These are phyloP conservation scores for Blepharisma stoltei DNA, from an alignment of 73 alveolate genomes.

Conservation along the genomic window DNA sequence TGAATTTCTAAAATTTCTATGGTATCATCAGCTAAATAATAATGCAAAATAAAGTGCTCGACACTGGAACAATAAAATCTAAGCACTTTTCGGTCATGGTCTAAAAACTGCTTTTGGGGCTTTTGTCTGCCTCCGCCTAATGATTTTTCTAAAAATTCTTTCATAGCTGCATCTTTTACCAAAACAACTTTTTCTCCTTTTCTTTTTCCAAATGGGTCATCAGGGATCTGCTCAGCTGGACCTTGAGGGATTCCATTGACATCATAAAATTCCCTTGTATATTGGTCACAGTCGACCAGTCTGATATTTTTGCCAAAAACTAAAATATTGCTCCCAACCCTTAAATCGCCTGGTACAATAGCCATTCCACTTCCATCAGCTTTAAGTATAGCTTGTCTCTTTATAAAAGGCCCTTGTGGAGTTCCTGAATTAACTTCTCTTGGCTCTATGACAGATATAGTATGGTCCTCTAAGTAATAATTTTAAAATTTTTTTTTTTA, in stretches of 20 bases:
- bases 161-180: slow-evolving; percentile 66
- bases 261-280: slow-evolving; percentile 85
- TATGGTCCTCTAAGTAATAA: slow-evolving; percentile 88
- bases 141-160: slow-evolving; percentile 81
- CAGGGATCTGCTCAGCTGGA: slow-evolving; percentile 48
- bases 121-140: slow-evolving; percentile 92
- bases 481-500: too few species aligned
- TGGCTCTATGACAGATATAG: slow-evolving; percentile 79
- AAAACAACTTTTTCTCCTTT: slow-evolving; percentile 22
- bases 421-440: slow-evolving; percentile 82
- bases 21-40: slow-evolving; percentile 94
- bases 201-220: slow-evolving; percentile 37
- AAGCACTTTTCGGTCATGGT: slow-evolving; percentile 87
- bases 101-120: slow-evolving; percentile 83
- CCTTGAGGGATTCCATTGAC: slow-evolving; percentile 52
- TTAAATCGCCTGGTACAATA: slow-evolving; percentile 65
- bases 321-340: slow-evolving; percentile 68
- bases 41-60: slow-evolving; percentile 81
- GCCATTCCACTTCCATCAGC: slow-evolving; percentile 60
- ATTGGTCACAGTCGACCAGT: slow-evolving; percentile 77
- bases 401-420: slow-evolving; percentile 89
- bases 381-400: slow-evolving; percentile 75
- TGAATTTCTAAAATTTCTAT: slow-evolving; percentile 88
- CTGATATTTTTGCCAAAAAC: slow-evolving; percentile 71
- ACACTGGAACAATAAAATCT: slow-evolving; percentile 74